A percentile compares a stretch with the other conserved stretches of the same genome.
These are phyloP conservation scores for Cadophora luteo-olivacea DNA, from an alignment of 2,329 filamentous ascomycete genomes.

Conservation along the genomic window DNA sequence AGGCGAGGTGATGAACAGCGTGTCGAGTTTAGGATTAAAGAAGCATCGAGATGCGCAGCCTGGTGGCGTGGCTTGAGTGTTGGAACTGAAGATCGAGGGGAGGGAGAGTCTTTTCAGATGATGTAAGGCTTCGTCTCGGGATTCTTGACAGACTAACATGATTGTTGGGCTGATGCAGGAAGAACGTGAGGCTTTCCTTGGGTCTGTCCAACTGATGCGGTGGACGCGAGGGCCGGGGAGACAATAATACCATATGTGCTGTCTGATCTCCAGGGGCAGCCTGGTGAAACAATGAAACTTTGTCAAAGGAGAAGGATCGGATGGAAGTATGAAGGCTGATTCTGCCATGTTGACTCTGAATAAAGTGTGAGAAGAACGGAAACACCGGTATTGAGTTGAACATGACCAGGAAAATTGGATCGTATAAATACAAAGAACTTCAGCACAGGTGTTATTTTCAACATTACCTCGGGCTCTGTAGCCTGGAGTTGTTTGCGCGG, in stretches of 20 bases:
- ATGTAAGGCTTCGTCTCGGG: background rate
- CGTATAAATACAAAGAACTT: no score
- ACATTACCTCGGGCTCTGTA: background rate
- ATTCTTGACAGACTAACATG: background rate
- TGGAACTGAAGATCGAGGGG: background rate
- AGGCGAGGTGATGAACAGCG: background rate
- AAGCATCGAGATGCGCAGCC: background rate
- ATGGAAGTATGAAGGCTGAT: background rate
- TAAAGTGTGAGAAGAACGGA: no score
- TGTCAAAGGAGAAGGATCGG: background rate
- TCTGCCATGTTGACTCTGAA: background rate
- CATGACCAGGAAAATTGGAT: no score
- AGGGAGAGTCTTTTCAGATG: background rate
- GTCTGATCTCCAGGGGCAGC: background rate
- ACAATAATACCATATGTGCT: background rate
- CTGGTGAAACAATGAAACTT: background rate
- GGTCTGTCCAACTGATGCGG: constrained; percentile 5
- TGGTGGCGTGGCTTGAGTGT: background rate
- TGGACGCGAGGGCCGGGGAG: constrained; percentile 8
- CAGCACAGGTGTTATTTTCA: background rate
- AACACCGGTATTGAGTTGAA: no score
- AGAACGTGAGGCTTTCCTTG: background rate
- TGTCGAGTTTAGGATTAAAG: constrained; percentile 4
- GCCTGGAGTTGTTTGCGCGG: background rate
- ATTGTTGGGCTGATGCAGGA: constrained; percentile 14